A percentile compares a stretch with the other conserved stretches of the same genome.
These are phyloP conservation scores for Tylopilus vinaceipallidus DNA, from an alignment of 768 basidiomycete species.

Conservation along the genomic window DNA sequence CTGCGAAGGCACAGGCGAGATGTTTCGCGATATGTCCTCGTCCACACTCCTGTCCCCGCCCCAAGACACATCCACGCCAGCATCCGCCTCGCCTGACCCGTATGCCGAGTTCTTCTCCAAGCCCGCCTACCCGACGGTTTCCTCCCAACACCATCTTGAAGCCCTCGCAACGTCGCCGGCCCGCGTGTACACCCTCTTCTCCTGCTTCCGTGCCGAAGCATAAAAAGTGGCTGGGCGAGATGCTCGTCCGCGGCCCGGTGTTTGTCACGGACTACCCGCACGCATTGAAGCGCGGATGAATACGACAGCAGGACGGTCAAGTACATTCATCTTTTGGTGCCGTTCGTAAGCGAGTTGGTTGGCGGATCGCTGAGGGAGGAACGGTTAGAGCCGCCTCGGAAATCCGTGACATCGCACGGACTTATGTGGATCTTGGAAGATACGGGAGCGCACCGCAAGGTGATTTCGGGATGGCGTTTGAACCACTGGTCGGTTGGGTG, in stretches of 20 bases:
- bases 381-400: constrained; percentile 49
- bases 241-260: constrained; percentile 66
- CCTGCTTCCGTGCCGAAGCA: constrained; percentile 98
- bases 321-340: constrained; percentile 97
- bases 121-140: constrained; percentile 87
- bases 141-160: constrained; percentile 94
- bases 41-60: too few species aligned
- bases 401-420: constrained; percentile 47
- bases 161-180: constrained; percentile 74
- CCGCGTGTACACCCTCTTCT: constrained; percentile 88
- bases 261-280: constrained; percentile 92
- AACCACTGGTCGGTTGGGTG: constrained; percentile 84
- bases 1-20: constrained; percentile 95
- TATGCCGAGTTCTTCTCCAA: constrained; percentile 65
- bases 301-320: constrained; percentile 60
- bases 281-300: constrained; percentile 77
- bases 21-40: constrained; percentile 62
- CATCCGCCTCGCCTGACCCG: neutral
- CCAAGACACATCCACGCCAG: neutral
- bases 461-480: constrained; percentile 96
- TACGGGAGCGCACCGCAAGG: constrained; percentile 93
- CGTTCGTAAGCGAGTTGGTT: constrained; percentile 82
- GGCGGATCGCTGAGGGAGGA: constrained; percentile 93
- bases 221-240: constrained; percentile 85
- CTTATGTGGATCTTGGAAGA: constrained; percentile 78